Conservation (phyloP, 345 rosid genomes). For the Camelina neglecta region DNA sequence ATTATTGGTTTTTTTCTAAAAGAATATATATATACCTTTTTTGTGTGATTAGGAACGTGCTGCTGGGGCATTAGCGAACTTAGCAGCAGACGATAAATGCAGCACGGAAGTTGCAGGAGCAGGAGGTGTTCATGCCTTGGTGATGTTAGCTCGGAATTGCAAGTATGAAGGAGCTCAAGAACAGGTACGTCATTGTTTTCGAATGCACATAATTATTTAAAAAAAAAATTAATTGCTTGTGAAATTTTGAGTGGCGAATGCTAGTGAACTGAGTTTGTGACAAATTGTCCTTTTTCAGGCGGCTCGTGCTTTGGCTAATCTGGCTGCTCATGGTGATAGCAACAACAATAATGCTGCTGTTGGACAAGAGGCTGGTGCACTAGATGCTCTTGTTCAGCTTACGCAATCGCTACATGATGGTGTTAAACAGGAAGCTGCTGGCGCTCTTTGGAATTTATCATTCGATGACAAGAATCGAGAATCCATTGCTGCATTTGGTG, state of each 20-base stretch:
- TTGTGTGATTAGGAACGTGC: constrained; percentile 67
- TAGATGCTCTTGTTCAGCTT: constrained; percentile 83
- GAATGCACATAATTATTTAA: neutral
- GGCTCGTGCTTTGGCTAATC: constrained; percentile 90
- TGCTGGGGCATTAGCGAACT: constrained; percentile 86
- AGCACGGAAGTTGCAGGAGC: constrained; percentile 72
- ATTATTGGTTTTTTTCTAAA: neutral
- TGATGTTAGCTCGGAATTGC: constrained; percentile 74
- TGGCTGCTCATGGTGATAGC: constrained; percentile 96
- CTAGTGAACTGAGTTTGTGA: constrained; percentile 2
- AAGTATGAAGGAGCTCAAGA: constrained; percentile 76
- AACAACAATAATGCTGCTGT: constrained; percentile 81
- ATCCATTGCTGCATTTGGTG: constrained; percentile 78
- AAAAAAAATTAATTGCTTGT: neutral
- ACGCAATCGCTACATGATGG: constrained; percentile 82
- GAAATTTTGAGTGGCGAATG: constrained; percentile 9
- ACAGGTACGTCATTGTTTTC: constrained; percentile 51
- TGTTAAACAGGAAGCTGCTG: constrained; percentile 92
- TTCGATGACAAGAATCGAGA: constrained; percentile 76
- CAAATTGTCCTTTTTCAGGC: constrained; percentile 50
- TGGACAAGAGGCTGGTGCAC: constrained; percentile 86
- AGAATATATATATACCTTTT: constrained; percentile 1
- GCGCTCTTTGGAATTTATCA: constrained; percentile 83
- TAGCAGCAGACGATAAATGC: constrained; percentile 84
- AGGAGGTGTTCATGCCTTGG: constrained; percentile 80